phyloP scores from a whole-genome alignment of 2,329 filamentous ascomycete species.

The Seiridium unicorne region DNA sequence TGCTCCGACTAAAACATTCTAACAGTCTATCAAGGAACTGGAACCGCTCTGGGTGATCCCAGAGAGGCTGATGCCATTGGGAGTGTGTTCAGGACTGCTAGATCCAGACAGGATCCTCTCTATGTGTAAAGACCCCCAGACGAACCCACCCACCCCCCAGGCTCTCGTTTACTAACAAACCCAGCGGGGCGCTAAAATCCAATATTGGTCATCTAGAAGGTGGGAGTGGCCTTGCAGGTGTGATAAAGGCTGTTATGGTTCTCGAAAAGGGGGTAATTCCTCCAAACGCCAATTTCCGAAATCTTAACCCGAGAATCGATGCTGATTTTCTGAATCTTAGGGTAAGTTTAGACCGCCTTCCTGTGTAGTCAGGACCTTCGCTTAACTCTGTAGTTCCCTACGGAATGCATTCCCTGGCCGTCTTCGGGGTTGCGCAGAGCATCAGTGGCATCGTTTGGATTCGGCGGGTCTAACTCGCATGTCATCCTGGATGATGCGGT shows the following conservation, averaged over 20 bases:
- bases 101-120: constrained; percentile 5
- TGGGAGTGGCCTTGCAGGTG: constrained; percentile 11
- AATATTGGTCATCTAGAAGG: constrained; percentile 6
- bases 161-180: too few species aligned
- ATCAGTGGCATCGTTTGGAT: constrained; percentile 20
- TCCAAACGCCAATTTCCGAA: constrained; percentile 14
- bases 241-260: constrained; percentile 18
- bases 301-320: constrained; percentile 12
- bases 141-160: too few species aligned
- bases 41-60: constrained; percentile 35
- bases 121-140: too few species aligned
- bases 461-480: constrained; percentile 19
- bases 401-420: constrained; percentile 12
- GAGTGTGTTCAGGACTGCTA: constrained; percentile 10
- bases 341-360: neutral
- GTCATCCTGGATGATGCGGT: constrained; percentile 16
- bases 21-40: too few species aligned
- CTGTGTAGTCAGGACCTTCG: neutral
- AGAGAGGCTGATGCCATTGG: constrained; percentile 30
- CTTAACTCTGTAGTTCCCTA: constrained; percentile 7
- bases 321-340: neutral
- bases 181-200: neutral
- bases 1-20: too few species aligned
- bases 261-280: constrained; percentile 19
- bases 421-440: constrained; percentile 9